Evolutionary conservation across 2,329 filamentous ascomycete species (phyloP), one percentile per base, ranked within the genome.

Genomic region (Fusarium sororula): DNA sequence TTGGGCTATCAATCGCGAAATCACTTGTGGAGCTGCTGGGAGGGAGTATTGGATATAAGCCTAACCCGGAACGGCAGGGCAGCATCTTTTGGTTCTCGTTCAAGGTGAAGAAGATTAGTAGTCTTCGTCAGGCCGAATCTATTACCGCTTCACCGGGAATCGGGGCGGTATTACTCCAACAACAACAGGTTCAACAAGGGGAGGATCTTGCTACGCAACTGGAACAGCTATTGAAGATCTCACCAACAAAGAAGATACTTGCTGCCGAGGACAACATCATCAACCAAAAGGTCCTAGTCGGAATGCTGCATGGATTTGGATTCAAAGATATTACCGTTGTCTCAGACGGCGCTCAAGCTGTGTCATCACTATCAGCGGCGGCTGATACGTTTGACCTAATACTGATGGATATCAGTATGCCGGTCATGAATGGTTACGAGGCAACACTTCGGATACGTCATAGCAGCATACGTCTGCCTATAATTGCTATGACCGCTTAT

Each of bases 391-490:
- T 54, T 30, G 62, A 65, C 37, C 15, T 65, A 2, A 28, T 65
- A 44, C 58, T 65, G 4, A 65, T 65, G 62, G 62, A 65, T 35
- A 65, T 65, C 17, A 65, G 62, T 13, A 65, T 65, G 62, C 62
- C 62, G 0, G 22, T 65, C 1, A 65, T 65, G 62, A 65, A 65
- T n/a, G 62, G 62, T 0, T 65, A 65, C 7, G 62, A 65, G 38
- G 62, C 62, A 20, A 63, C 62, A 8, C 30, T 24, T 12, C 22
- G 32, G 7, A 65, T 65, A 53, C 57, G 62, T 2, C 30, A n/a
- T 9, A 63, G 20, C 9, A 47, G 58, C 5, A 38, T 63, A 45
- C 7, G n/a, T 2, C 7, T 63, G 11, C 62, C 62, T 11, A 30
- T 65, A 6, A 65, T 65, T 14, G 62, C 62, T 10, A 65, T 65